These are phyloP conservation scores for Flaveria floridana DNA, from an alignment of 140 eudicot species.

Conservation along the genomic window DNA sequence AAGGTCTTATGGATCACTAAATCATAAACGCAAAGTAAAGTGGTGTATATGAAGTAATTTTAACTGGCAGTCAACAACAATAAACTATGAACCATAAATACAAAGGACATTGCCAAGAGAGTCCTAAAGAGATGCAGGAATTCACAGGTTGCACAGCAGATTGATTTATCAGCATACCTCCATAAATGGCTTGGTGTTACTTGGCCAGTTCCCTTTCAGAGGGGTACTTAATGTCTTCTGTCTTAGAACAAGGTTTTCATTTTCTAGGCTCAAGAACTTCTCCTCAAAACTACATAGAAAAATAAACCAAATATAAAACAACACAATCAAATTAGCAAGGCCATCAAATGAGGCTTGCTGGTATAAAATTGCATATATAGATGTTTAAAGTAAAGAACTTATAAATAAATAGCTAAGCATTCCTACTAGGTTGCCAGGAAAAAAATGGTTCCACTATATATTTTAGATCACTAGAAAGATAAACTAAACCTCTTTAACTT, in stretches of 20 bases:
- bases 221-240: conserved; percentile 67
- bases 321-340: conserved; percentile 21
- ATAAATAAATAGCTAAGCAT: neutral
- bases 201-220: conserved; percentile 65
- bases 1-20: neutral
- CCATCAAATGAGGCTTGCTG: neutral
- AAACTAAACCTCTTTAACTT: conserved; percentile 58
- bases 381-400: neutral
- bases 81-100: neutral
- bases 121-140: neutral
- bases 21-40: neutral
- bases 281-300: conserved; percentile 70
- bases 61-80: neutral
- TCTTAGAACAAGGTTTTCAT: conserved; percentile 84
- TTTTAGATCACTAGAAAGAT: neutral
- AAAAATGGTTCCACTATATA: neutral
- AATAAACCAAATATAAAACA: neutral
- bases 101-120: neutral
- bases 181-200: conserved; percentile 56
- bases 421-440: neutral
- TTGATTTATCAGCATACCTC: conserved; percentile 54
- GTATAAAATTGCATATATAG: neutral
- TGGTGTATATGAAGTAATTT: conserved; percentile 4
- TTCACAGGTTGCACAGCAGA: neutral
- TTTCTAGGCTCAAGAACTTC: conserved; percentile 65